Evolutionary conservation across 495 filamentous ascomycete species (phyloP), one percentile per base, ranked within the genome.

Genomic region (Glonium stellatum): DNA sequence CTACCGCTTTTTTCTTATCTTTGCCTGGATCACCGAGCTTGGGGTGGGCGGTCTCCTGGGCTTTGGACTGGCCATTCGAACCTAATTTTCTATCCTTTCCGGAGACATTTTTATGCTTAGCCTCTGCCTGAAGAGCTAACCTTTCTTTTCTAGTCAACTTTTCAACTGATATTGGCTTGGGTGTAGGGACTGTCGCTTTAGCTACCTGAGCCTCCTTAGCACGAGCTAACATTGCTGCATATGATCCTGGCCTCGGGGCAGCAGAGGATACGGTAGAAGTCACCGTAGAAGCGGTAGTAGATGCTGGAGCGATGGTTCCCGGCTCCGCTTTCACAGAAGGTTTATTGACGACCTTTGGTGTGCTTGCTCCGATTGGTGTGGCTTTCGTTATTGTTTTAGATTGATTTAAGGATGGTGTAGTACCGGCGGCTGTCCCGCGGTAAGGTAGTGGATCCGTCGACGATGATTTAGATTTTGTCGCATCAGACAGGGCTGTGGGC

Each of bases 191-290:
- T 12, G 67, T 50, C 47, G 61, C 46, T 55, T 68, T 63, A 18
- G 70, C 57, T 37, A 65, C 72, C 60, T 84, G 72, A 42, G 75
- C 78, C 44, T 76, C 79, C 67, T 84, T 78, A 8, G 82, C 87
- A 58, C 82, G 77, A 19, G 81, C 82, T 77, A 90, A 80, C 57
- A 89, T 86, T 61, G 87, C 84, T 47, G 79, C 78, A 66, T 76
- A 90, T n/a, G 42, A 25, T 11, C 48, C 55, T 39, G 31, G 15
- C 13, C 18, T 55, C 37, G 57, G 58, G 34, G 18, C 18, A 10
- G 35, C 47, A 13, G 15, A 25, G 6, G 27, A 3, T 31, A 6
- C 27, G 6, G 27, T 6, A 31, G 27, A 31, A 31, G 27, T 31
- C 27, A 6, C 6, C 2, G 27, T 6, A 31, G 27, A 31, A 2